phyloP scores from a whole-genome alignment of 176 grass and related monocot genomes.

The Ampelocalamus luodianensis region DNA sequence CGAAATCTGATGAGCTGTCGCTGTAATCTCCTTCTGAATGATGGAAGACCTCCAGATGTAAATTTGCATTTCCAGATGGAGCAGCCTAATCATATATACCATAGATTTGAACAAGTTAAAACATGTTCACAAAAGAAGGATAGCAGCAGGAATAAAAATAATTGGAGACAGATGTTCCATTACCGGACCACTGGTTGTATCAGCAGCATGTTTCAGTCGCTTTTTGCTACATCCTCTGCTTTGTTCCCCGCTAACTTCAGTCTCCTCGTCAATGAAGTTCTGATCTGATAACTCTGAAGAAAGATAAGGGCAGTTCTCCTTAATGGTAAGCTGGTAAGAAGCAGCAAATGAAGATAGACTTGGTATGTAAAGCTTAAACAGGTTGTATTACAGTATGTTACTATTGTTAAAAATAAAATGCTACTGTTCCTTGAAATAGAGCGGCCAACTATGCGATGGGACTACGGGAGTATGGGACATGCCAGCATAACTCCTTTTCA shows the following conservation, averaged over 20 bases:
- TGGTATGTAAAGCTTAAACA: not conserved
- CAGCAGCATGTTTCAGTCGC: conserved; percentile 21
- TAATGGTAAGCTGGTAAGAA: not conserved
- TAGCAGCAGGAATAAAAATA: conserved; percentile 27
- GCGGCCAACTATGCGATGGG: not conserved
- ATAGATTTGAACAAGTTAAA: conserved; percentile 21
- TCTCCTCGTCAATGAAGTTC: conserved; percentile 69
- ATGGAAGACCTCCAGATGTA: not conserved
- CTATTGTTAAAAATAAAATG: not conserved
- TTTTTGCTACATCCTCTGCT: conserved; percentile 48
- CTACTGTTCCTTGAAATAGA: not conserved
- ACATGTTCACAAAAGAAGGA: not conserved
- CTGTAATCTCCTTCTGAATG: not conserved
- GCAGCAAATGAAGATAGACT: not conserved
- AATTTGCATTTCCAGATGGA: conserved; percentile 1
- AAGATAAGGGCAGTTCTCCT: conserved; percentile 40
- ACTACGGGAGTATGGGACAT: not conserved
- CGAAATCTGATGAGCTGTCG: not conserved
- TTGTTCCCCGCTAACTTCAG: conserved; percentile 32
- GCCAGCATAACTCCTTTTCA: not conserved
- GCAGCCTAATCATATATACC: conserved; percentile 20
- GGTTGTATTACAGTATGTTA: not conserved
- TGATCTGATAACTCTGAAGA: conserved; percentile 83
- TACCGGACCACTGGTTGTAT: conserved; percentile 52
- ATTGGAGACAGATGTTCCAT: conserved; percentile 16